Base-by-base conservation (phyloP, 257 asterid genomes). In the Penstemon eatonii region DNA sequence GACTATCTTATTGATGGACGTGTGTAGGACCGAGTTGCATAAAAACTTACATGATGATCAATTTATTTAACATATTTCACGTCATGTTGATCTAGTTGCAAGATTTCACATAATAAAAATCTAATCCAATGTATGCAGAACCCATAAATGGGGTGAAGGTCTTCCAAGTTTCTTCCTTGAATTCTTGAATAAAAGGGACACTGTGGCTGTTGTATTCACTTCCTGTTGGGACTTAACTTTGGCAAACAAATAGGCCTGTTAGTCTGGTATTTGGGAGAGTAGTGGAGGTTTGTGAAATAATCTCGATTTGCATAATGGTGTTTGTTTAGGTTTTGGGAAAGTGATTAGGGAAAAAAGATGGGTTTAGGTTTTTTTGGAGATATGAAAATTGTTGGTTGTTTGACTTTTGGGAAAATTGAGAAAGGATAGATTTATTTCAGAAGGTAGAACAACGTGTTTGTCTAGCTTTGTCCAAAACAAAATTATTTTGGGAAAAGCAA, bases 171-270 rank as follows among this genome's bases (percentile, higher is more conserved):
- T 37, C 49, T 44, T 68, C 58, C 40, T 68, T 12, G 51, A 13
- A 56, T 25, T 45, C 57, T 68, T 36, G 50, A 45, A 46, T 46
- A 25, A 44, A 7, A 3, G 36, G 11, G 10, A 36, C 4, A 49
- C 3, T 50, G 6, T 38, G 46, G 67, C 42, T 59, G 59, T 10
- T 41, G n/a, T 56, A 18, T 60, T 25, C 65, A 37, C 76, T 55
- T 62, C n/a, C 64, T 44, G 40, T 36, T 64, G 60, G 60, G 37
- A 25, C 39, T 36, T 15, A 55, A 11, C 7, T 33, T 38, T 52
- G 33, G 5, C 15, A 36, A 37, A 55, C 3, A 51, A 45, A 49
- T 51, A 3, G 42, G 46, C 33, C 33, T 25, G 2, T 25, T 25
- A 25, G 33, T 25, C 33, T 25, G 33, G 33, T 25, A 25, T 25